Base-by-base conservation (phyloP, 148 eudicot genomes). In the Silene conica region DNA sequence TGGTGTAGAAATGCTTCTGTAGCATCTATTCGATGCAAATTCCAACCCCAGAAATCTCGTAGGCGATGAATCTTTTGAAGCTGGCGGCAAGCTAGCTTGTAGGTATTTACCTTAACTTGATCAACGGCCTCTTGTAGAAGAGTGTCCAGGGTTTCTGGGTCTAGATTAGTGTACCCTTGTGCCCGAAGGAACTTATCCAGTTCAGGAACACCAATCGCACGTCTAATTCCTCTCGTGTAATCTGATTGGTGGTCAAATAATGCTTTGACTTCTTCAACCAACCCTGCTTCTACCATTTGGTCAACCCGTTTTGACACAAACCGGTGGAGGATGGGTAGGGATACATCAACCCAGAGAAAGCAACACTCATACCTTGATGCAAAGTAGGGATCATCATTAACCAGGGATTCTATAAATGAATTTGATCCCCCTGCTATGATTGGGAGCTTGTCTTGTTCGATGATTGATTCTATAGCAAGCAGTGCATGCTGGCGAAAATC, bases 351-450 rank as follows among this genome's bases (percentile, higher is more conserved):
- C 91, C 97, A 93, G 0, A 93, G 80, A 34, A 89, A 87, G 64
- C 95, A 89, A 67, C 88, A 88, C 7, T 89, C 94, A 45, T 87
- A 93, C 54, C 74, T 85, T 20, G 87, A 78, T 1, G 73, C 75
- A 56, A 93, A 93, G 2, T 84, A 82, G n/a, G 86, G 58, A 64
- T 85, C 84, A 21, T 89, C 91, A 54, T 85, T 80, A 18, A 93
- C 87, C 2, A 93, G 81, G 0, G 97, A 84, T 62, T 85, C 86
- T 60, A 93, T 85, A 79, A 76, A 88, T 5, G 98, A 93, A 73
- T 93, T 93, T 38, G 98, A 93, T 14, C 97, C 98, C 1, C 98
- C 98, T 11, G 95, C 98, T 16, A 93, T 91, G 79, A 93, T 89
- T 13, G 98, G 98, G 28, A 93, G 83, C 75, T 74, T 79, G 43